Conservation (phyloP, 371 early-diverging fungal species). For the Mortierella sp. region DNA sequence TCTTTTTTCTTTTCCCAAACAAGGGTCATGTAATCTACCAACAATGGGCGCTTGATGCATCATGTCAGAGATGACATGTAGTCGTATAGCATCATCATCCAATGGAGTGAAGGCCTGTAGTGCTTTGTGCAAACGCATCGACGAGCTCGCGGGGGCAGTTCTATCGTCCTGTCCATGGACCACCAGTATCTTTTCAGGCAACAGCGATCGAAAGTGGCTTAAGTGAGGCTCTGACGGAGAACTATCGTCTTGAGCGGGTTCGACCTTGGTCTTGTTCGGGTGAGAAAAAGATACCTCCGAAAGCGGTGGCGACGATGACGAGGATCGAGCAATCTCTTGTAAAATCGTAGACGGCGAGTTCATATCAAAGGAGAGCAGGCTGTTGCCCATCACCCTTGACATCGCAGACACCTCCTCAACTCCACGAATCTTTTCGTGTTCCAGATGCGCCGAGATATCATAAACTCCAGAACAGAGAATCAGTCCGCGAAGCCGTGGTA, state of each 20-base stretch:
- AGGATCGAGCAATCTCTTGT: slow-evolving; percentile 7
- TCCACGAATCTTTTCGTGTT: slow-evolving; percentile 72
- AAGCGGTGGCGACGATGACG: neutral
- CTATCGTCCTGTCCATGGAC: slow-evolving; percentile 44
- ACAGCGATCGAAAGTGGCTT: slow-evolving; percentile 1
- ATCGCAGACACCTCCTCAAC: slow-evolving; percentile 80
- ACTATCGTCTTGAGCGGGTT: neutral
- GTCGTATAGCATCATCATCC: slow-evolving; percentile 20
- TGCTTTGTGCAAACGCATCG: slow-evolving; percentile 18
- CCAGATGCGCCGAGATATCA: slow-evolving; percentile 70
- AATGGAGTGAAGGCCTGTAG: slow-evolving; percentile 14
- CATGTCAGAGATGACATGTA: slow-evolving; percentile 33
- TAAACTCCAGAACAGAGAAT: slow-evolving; percentile 68
- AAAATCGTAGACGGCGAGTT: slow-evolving; percentile 21
- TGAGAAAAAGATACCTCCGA: neutral
- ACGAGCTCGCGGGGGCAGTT: slow-evolving; percentile 32
- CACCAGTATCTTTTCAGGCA: slow-evolving; percentile 33
- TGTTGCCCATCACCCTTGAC: slow-evolving; percentile 73
- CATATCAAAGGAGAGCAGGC: slow-evolving; percentile 9
- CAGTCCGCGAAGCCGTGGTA: slow-evolving; percentile 24
- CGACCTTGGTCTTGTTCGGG: neutral
- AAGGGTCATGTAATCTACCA: slow-evolving; percentile 17
- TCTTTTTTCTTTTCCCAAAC: too few species aligned
- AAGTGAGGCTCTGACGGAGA: neutral
- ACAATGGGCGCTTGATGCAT: slow-evolving; percentile 31